These are phyloP conservation scores for Panus rudis DNA, from an alignment of 768 basidiomycete species.

Conservation along the genomic window DNA sequence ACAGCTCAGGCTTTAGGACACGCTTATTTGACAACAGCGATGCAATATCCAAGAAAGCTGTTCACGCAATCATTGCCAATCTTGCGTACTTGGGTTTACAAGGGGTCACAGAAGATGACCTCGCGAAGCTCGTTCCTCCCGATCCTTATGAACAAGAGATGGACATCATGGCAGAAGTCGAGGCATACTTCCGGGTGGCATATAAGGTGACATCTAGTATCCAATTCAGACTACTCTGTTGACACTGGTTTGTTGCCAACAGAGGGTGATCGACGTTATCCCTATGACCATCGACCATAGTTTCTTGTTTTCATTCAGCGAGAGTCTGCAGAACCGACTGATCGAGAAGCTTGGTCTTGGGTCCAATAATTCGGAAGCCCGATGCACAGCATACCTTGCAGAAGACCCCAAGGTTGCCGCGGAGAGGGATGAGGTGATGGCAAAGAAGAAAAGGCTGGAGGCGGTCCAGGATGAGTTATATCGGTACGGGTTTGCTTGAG, in stretches of 20 bases:
- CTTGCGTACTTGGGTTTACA: slow-evolving; percentile 34
- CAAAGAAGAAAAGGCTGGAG: slow-evolving; percentile 30
- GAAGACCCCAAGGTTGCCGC: slow-evolving; percentile 36
- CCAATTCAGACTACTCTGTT: neutral
- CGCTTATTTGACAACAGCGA: too few species aligned
- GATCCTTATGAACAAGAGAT: slow-evolving; percentile 51
- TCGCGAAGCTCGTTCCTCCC: slow-evolving; percentile 40
- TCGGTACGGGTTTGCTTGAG: too few species aligned
- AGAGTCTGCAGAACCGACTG: slow-evolving; percentile 26
- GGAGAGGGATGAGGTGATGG: slow-evolving; percentile 28
- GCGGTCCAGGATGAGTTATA: slow-evolving; percentile 32
- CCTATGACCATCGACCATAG: slow-evolving; percentile 48
- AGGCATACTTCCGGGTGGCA: slow-evolving; percentile 55
- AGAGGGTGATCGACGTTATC: slow-evolving; percentile 51
- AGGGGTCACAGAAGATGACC: slow-evolving; percentile 30
- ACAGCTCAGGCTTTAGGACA: too few species aligned
- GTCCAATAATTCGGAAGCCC: slow-evolving; percentile 25
- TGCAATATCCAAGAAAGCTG: too few species aligned
- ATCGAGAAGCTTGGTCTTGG: slow-evolving; percentile 32
- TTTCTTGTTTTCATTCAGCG: slow-evolving; percentile 27
- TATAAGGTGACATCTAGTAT: slow-evolving; percentile 37
- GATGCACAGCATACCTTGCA: slow-evolving; percentile 35
- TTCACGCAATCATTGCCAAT: slow-evolving; percentile 20
- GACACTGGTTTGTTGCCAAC: neutral
- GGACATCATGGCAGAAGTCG: slow-evolving; percentile 62